Percentiles rank a stretch among this genome's conserved stretches.
phyloP scores from a whole-genome alignment of 495 filamentous ascomycete genomes.

The Penicillium manginii region DNA sequence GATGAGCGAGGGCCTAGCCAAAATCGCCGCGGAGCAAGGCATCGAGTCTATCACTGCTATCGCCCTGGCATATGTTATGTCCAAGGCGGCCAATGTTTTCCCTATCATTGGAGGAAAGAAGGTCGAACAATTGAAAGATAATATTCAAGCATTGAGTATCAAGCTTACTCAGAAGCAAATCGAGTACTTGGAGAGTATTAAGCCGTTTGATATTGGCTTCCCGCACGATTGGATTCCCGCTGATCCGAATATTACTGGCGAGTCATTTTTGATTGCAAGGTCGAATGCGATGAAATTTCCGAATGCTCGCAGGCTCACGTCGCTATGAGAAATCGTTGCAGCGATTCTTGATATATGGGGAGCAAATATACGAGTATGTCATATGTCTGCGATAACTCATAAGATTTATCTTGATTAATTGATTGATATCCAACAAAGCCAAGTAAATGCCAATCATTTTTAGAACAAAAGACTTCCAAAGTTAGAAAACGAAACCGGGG shows the following conservation, averaged over 20 bases:
- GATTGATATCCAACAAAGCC: neutral
- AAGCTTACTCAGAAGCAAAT: conserved; percentile 57
- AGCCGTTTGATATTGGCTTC: conserved; percentile 55
- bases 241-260: conserved; percentile 36
- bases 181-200: conserved; percentile 54
- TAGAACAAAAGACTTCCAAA: no score
- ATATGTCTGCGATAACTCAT: neutral
- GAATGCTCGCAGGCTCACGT: neutral
- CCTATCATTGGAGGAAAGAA: conserved; percentile 69
- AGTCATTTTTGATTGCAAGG: conserved; percentile 1
- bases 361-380: neutral
- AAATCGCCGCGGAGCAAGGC: conserved; percentile 56
- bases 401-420: neutral
- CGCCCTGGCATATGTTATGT: conserved; percentile 71
- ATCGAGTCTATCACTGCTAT: conserved; percentile 54
- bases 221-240: conserved; percentile 52
- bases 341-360: no score
- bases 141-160: conserved; percentile 59
- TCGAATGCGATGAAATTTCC: conserved; percentile 1
- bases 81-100: conserved; percentile 72
- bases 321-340: neutral
- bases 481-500: no score
- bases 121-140: conserved; percentile 61
- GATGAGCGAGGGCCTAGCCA: conserved; percentile 51
- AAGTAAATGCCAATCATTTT: no score